phyloP scores from a whole-genome alignment of 257 asterid species.

The Solanum chiquidenum region DNA sequence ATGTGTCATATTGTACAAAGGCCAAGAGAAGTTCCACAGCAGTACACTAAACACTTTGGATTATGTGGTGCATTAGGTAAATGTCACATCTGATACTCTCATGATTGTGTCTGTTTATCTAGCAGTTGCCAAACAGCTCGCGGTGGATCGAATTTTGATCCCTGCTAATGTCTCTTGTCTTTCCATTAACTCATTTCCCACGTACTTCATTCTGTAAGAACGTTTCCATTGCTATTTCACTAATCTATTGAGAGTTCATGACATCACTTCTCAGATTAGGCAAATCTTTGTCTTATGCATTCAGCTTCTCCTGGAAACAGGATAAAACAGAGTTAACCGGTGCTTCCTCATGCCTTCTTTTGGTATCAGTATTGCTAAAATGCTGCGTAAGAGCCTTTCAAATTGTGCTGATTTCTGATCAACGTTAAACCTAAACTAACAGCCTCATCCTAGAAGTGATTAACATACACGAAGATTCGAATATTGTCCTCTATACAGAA shows the following conservation, averaged over 20 bases:
- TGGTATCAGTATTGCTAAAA: background rate
- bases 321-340: background rate
- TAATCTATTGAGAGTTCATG: background rate
- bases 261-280: background rate
- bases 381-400: background rate
- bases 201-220: background rate
- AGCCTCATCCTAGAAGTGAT: background rate
- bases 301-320: background rate
- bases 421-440: background rate
- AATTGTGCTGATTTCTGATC: background rate
- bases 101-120: constrained; percentile 9
- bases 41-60: constrained; percentile 15
- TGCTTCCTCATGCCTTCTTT: background rate
- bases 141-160: constrained; percentile 44
- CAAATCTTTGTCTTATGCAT: background rate
- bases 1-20: constrained; percentile 4
- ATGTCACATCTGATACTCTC: constrained; percentile 5
- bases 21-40: constrained; percentile 15
- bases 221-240: background rate
- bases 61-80: constrained; percentile 14
- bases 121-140: constrained; percentile 19
- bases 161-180: constrained; percentile 32
- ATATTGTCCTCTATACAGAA: background rate
- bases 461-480: background rate
- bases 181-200: background rate